A percentile compares a stretch with the other conserved stretches of the same genome.
Conservation (phyloP, 345 rosid species). For the Linum tenue region DNA sequence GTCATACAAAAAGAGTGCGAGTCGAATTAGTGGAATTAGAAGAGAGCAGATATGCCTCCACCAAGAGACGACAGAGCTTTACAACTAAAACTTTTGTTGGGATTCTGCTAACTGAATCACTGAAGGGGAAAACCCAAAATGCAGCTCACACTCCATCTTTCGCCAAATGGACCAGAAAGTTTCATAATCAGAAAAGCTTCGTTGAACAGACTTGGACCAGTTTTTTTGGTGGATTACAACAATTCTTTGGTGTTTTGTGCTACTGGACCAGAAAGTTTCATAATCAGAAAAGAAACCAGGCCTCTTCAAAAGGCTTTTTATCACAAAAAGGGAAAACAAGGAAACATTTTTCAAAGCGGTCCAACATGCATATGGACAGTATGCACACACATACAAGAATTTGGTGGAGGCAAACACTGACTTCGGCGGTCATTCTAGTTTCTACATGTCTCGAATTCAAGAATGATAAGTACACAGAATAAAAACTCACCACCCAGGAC, state of each 20-base stretch:
- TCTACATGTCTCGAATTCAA: not conserved
- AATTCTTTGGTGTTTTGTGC: constrained; percentile 22
- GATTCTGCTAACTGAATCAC: constrained; percentile 21
- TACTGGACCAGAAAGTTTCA: constrained; percentile 18
- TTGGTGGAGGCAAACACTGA: not conserved
- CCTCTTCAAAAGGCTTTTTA: not conserved
- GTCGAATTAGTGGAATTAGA: constrained; percentile 7
- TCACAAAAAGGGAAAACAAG: not conserved
- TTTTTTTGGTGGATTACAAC: constrained; percentile 28
- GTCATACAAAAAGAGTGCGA: constrained; percentile 9
- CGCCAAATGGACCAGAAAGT: not conserved
- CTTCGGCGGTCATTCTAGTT: not conserved
- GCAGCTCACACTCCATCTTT: constrained; percentile 16
- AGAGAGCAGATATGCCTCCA: constrained; percentile 9
- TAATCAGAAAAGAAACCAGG: not conserved
- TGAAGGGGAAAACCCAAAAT: constrained; percentile 13
- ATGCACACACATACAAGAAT: not conserved
- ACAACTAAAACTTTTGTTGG: constrained; percentile 13
- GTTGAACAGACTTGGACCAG: constrained; percentile 13
- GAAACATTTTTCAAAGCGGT: not conserved
- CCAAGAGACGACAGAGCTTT: constrained; percentile 14
- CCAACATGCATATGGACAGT: constrained; percentile 1
- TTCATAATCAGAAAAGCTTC: not conserved
- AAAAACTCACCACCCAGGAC: constrained; percentile 4
- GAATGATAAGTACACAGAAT: constrained; percentile 2